Evolutionary conservation across 2,329 filamentous ascomycete species (phyloP).

Genomic region (Aureobasidium sp.): DNA sequence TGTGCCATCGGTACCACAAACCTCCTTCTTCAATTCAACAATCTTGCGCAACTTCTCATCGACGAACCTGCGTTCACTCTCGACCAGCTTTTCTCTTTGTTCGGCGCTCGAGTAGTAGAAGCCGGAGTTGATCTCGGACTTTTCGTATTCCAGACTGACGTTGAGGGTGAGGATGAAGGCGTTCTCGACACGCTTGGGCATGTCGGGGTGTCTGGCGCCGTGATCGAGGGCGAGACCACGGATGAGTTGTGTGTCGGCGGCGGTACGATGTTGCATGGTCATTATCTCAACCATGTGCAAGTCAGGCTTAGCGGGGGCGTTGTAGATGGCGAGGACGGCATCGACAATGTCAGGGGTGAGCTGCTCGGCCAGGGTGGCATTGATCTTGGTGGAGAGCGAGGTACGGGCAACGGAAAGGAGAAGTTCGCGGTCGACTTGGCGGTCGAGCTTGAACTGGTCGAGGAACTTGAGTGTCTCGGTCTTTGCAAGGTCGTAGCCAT

Average conservation of each 20-base stretch:
- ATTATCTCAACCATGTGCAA: conserved; percentile 99
- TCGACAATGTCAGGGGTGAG: conserved; percentile 95
- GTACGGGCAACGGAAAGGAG: conserved; percentile 89
- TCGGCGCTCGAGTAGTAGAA: conserved; percentile 98
- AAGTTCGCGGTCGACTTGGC: conserved; percentile 86
- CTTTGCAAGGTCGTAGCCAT: conserved; percentile 97
- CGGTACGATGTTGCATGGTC: conserved; percentile 99
- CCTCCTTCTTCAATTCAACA: conserved; percentile 94
- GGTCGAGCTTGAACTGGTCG: conserved; percentile 83
- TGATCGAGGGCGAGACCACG: conserved; percentile 89
- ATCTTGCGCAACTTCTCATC: conserved; percentile 97
- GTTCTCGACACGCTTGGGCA: conserved; percentile 94
- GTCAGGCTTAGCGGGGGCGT: conserved; percentile 84
- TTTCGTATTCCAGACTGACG: conserved; percentile 96
- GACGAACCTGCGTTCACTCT: conserved; percentile 91
- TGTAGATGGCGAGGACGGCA: conserved; percentile 89
- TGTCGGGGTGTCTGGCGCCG: conserved; percentile 92
- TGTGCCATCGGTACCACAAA: conserved; percentile 85
- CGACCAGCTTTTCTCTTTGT: conserved; percentile 94
- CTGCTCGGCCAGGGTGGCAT: conserved; percentile 77
- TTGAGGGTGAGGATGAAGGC: conserved; percentile 93
- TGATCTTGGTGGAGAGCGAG: conserved; percentile 91
- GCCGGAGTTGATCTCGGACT: conserved; percentile 96
- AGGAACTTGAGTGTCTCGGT: conserved; percentile 90
- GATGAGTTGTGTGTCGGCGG: conserved; percentile 93